A percentile compares a stretch with the other conserved stretches of the same genome.
Evolutionary conservation across 192 early-diverging fungal genomes (phyloP).

Genomic region (Podila verticillata): DNA sequence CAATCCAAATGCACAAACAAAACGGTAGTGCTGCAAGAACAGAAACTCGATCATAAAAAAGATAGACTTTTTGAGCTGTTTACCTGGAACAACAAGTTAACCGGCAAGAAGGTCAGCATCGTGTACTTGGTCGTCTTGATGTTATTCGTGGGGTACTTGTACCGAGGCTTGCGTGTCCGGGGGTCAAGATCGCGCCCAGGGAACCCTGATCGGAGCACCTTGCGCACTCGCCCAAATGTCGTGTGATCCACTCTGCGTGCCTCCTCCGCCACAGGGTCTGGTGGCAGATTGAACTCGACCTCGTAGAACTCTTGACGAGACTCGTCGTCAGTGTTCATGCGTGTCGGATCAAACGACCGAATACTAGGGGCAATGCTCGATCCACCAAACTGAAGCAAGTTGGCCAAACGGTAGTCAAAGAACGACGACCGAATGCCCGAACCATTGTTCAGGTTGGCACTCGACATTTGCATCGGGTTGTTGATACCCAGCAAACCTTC

Average conservation of each 20-base stretch:
- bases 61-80: slow-evolving; percentile 2
- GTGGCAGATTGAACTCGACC: slow-evolving; percentile 42
- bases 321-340: slow-evolving; percentile 12
- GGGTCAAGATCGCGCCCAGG: slow-evolving; percentile 47
- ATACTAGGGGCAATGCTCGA: slow-evolving; percentile 46
- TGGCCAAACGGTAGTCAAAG: slow-evolving; percentile 43
- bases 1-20: neutral
- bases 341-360: slow-evolving; percentile 40
- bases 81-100: slow-evolving; percentile 58
- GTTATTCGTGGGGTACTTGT: slow-evolving; percentile 60
- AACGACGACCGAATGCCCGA: slow-evolving; percentile 42
- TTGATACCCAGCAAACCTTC: slow-evolving; percentile 30
- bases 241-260: slow-evolving; percentile 24
- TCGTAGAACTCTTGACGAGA: slow-evolving; percentile 37
- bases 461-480: slow-evolving; percentile 45
- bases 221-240: slow-evolving; percentile 20
- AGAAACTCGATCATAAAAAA: neutral
- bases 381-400: slow-evolving; percentile 30
- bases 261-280: slow-evolving; percentile 26
- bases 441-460: slow-evolving; percentile 17
- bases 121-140: slow-evolving; percentile 61
- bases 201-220: slow-evolving; percentile 42
- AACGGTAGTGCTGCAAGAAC: neutral
- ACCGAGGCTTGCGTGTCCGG: slow-evolving; percentile 38
- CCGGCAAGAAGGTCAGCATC: slow-evolving; percentile 49